Percentiles rank a stretch among this genome's conserved stretches.
Conservation (phyloP, 2,329 filamentous ascomycete species). For the Cordyceps fumosorosea region DNA sequence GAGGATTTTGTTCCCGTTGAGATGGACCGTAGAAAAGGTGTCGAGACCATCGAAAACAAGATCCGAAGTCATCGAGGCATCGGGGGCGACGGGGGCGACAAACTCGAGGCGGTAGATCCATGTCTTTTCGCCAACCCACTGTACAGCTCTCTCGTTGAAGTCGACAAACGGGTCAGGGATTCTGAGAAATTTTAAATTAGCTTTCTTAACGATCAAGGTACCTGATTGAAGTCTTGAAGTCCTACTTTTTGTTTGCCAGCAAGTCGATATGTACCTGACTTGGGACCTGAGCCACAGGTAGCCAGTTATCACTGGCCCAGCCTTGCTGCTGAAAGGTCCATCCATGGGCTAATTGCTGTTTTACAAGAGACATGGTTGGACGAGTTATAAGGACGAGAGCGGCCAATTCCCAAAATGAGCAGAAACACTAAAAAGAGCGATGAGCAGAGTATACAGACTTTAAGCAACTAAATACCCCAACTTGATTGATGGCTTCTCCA, state of each 20-base stretch:
- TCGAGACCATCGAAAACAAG: conserved; percentile 59
- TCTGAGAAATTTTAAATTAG: conserved; percentile 18
- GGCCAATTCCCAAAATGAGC: too few relatives aligned
- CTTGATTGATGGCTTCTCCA: neutral
- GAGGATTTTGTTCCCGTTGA: conserved; percentile 49
- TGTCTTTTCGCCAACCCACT: conserved; percentile 56
- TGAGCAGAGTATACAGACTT: too few relatives aligned
- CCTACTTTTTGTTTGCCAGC: conserved; percentile 27
- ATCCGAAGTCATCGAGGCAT: conserved; percentile 26
- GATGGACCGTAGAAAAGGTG: conserved; percentile 52
- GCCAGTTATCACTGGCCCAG: conserved; percentile 24
- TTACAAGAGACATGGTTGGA: neutral
- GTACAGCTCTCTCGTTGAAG: conserved; percentile 52
- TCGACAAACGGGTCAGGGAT: conserved; percentile 53
- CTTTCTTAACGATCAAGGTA: neutral
- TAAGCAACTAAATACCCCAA: neutral
- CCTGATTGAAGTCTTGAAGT: neutral
- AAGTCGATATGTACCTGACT: conserved; percentile 33
- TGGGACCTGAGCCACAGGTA: conserved; percentile 28
- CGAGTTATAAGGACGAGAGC: neutral
- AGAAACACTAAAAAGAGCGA: too few relatives aligned
- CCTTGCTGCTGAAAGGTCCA: conserved; percentile 23
- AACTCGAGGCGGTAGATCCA: conserved; percentile 54
- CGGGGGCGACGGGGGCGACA: conserved; percentile 26
- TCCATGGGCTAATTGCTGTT: conserved; percentile 16